Conservation (phyloP, 805 yeast genomes). For the Peterozyma xylosa region DNA sequence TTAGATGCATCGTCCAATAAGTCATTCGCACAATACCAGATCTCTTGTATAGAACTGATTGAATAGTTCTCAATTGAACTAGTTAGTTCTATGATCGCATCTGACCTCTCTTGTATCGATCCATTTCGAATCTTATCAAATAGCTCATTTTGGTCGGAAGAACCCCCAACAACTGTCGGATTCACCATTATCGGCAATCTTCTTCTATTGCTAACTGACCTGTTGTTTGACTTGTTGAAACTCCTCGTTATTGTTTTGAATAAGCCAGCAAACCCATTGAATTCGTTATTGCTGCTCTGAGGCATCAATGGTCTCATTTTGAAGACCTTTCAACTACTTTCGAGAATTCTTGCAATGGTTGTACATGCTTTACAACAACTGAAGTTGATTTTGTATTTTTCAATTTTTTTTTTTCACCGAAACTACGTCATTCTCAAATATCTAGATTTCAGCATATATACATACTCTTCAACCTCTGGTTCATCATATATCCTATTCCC, state of each 20-base stretch:
- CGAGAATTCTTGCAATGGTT: no score
- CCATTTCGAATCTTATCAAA: constrained; percentile 14
- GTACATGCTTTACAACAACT: no score
- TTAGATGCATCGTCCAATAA: constrained; percentile 30
- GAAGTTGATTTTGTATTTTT: no score
- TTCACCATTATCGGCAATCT: constrained; percentile 13
- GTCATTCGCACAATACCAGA: constrained; percentile 65
- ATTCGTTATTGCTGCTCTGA: no score
- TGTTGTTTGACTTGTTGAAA: constrained; percentile 6
- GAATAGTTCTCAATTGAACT: constrained; percentile 43
- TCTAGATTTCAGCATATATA: no score
- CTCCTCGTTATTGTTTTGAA: constrained; percentile 18
- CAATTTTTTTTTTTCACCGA: no score
- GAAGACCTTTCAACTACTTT: no score
- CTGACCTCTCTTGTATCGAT: constrained; percentile 25
- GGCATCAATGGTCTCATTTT: no score
- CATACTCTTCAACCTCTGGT: no score
- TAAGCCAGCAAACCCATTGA: constrained; percentile 9
- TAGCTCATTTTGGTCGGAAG: constrained; percentile 14
- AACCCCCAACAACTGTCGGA: constrained; percentile 22
- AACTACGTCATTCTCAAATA: no score
- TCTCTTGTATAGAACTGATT: constrained; percentile 56
- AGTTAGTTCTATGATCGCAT: constrained; percentile 44
- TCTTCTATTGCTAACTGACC: constrained; percentile 4
- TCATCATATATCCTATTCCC: no score